Evolutionary conservation across 2,329 filamentous ascomycete species (phyloP).

Genomic region (Chaetomium globosum): DNA sequence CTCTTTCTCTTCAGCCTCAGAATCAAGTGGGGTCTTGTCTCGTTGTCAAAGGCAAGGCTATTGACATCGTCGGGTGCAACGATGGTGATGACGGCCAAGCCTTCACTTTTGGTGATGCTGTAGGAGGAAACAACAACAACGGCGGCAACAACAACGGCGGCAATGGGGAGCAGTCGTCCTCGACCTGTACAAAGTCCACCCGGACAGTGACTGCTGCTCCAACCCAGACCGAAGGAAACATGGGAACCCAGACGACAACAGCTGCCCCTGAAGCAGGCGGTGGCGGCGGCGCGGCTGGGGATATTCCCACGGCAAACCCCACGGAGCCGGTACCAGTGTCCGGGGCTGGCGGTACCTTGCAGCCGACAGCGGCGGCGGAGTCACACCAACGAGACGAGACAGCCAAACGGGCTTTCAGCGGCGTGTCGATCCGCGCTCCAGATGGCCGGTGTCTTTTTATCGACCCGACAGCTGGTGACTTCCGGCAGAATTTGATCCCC

Average conservation of each 20-base stretch:
- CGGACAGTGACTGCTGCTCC: slow-evolving; percentile 31
- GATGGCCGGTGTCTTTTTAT: slow-evolving; percentile 56
- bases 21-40: slow-evolving; percentile 54
- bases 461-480: slow-evolving; percentile 56
- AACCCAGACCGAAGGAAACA: slow-evolving; percentile 9
- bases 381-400: slow-evolving; percentile 52
- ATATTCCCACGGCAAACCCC: slow-evolving; percentile 45
- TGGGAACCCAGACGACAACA: slow-evolving; percentile 19
- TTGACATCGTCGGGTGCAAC: slow-evolving; percentile 51
- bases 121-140: slow-evolving; percentile 19
- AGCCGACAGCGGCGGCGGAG: slow-evolving; percentile 54
- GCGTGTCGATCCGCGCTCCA: slow-evolving; percentile 50
- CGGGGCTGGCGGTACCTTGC: slow-evolving; percentile 52
- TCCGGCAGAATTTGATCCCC: slow-evolving; percentile 57
- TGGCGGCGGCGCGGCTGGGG: slow-evolving; percentile 18
- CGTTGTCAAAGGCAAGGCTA: slow-evolving; percentile 46
- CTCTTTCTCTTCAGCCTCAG: slow-evolving; percentile 49
- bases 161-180: slow-evolving; percentile 21
- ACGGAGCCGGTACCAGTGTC: slow-evolving; percentile 52
- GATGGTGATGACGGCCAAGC: slow-evolving; percentile 47
- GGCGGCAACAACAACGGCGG: neutral
- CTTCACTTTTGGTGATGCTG: slow-evolving; percentile 44
- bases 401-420: slow-evolving; percentile 51
- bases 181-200: slow-evolving; percentile 29
- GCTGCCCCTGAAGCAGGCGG: slow-evolving; percentile 11